These are phyloP conservation scores for Bipolaris zeicola DNA, from an alignment of 2,329 filamentous ascomycete genomes.

Conservation along the genomic window DNA sequence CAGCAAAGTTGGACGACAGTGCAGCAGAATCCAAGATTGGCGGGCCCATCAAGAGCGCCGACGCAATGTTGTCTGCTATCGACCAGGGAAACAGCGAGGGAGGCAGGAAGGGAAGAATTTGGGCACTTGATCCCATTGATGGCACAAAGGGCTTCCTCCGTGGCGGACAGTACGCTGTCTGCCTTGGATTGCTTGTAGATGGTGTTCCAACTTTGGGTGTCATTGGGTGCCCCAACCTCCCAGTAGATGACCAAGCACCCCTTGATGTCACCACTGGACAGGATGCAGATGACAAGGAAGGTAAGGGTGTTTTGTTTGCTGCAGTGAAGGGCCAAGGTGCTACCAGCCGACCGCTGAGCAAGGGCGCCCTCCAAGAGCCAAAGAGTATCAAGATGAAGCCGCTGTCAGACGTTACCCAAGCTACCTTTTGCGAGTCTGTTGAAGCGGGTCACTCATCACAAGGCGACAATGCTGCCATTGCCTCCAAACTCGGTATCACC, in stretches of 20 bases:
- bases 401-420: conserved; percentile 73
- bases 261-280: conserved; percentile 74
- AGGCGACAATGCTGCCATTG: conserved; percentile 83
- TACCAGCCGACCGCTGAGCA: conserved; percentile 72
- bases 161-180: conserved; percentile 96
- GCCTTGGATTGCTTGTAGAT: conserved; percentile 88
- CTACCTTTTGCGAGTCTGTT: conserved; percentile 95
- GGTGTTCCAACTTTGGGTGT: conserved; percentile 94
- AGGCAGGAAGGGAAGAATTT: conserved; percentile 78
- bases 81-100: conserved; percentile 70
- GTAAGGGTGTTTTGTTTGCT: conserved; percentile 86
- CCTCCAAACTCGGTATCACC: conserved; percentile 83
- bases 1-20: conserved; percentile 70
- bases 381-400: conserved; percentile 80
- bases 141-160: conserved; percentile 97
- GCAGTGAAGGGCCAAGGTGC: conserved; percentile 81
- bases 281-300: conserved; percentile 73
- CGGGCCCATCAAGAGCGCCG: conserved; percentile 68
- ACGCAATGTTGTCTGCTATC: conserved; percentile 66
- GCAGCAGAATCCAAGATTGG: conserved; percentile 71
- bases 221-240: conserved; percentile 93
- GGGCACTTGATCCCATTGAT: conserved; percentile 97
- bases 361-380: conserved; percentile 59
- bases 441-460: conserved; percentile 93
- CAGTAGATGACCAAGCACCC: conserved; percentile 76